Evolutionary conservation across 2,329 filamentous ascomycete genomes (phyloP), one percentile per base, ranked within the genome.

Genomic region (Fusarium sp.): DNA sequence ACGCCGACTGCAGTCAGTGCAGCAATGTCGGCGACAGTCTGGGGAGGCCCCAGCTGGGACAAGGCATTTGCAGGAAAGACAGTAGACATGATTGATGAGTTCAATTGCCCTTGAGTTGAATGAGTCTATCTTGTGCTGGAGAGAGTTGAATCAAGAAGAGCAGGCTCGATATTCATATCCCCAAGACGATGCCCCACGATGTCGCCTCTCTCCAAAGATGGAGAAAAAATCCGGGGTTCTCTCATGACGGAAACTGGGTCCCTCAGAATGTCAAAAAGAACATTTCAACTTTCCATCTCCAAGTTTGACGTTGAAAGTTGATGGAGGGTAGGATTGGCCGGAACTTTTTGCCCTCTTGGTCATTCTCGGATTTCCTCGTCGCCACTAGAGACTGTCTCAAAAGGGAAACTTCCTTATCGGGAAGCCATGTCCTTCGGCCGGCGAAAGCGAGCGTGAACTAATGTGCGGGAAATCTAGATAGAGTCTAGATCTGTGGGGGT

Each of bases 1-100:
- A 75, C 69, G 1, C 73, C 73, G 6, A 78, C 74, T 2, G 77
- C 77, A n/a, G 72, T 69, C n/a, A 80, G 34, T 1, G 79, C 79
- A 16, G 76, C 75, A 11, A 77, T 59, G 25, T 80, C 79, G 37
- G 74, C 71, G 10, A 78, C 56, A 5, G 75, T 75, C 50, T 76
- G 74, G 25, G 71, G 73, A 8, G 77, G 69, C 0, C 74, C 71
- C 41, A 80, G 48, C 50, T 62, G 59, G 34, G 65, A 50, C 10
- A 76, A 23, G 50, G 76, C 63, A 30, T 79, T 62, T 56, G 78
- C 20, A 27, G 75, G n/a, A 66, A 77, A 74, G 35, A 64, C 34
- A 61, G 54, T 72, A 64, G 76, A 59, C 76, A 77, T 77, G 56
- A 45, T 68, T 69, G 59, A 20, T 13, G 9, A 32, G 50, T 52